Conservation (phyloP, 1,284 basidiomycete species). For the Ustilago vetiveriae region DNA sequence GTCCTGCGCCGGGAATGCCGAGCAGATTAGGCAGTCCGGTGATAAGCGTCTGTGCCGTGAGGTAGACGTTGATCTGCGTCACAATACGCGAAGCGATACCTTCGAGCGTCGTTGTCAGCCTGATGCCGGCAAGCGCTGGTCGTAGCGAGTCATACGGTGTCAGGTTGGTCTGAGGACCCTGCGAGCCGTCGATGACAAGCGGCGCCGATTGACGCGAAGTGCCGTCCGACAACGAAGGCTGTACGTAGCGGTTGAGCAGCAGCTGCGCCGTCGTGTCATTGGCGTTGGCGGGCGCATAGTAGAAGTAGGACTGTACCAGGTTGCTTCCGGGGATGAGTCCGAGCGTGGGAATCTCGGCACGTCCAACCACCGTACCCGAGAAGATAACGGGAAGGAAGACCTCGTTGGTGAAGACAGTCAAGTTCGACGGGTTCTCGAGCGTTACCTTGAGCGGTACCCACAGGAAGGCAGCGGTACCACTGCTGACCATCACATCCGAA, state of each 20-base stretch:
- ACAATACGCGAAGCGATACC: constrained; percentile 68
- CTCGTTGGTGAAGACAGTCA: constrained; percentile 74
- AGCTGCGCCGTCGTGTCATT: constrained; percentile 75
- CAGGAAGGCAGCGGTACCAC: constrained; percentile 45
- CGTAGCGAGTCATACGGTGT: constrained; percentile 75
- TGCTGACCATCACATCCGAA: constrained; percentile 67
- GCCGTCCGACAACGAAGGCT: constrained; percentile 38
- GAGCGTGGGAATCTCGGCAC: constrained; percentile 68
- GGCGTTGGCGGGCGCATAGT: constrained; percentile 74
- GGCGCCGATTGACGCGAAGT: constrained; percentile 13
- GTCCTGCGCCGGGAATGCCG: constrained; percentile 8
- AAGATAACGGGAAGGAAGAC: constrained; percentile 75
- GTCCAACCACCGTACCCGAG: constrained; percentile 70
- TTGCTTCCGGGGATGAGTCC: constrained; percentile 75
- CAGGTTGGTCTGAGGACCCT: constrained; percentile 65
- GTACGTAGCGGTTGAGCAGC: constrained; percentile 62
- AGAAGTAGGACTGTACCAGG: constrained; percentile 73
- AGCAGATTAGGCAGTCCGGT: constrained; percentile 30
- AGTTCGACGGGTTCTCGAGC: constrained; percentile 67
- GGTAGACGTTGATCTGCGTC: constrained; percentile 42
- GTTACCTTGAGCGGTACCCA: constrained; percentile 39
- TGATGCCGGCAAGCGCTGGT: constrained; percentile 73
- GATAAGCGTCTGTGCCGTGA: constrained; percentile 37
- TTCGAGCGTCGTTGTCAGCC: constrained; percentile 71
- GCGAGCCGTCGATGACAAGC: constrained; percentile 39